phyloP scores from a whole-genome alignment of 2,329 filamentous ascomycete genomes.

The Fusarium annulatum region DNA sequence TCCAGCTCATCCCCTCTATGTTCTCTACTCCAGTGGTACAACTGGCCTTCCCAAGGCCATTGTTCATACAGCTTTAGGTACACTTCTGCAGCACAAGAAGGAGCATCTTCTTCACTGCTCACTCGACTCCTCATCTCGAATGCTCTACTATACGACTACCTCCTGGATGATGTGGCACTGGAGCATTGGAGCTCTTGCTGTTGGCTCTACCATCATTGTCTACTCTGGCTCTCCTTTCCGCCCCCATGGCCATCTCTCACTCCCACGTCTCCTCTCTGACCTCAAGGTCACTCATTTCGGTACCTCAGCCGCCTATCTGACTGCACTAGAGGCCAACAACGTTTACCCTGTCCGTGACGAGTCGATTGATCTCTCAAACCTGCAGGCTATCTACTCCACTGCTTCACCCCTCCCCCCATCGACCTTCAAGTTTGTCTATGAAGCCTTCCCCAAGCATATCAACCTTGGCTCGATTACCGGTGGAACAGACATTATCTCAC shows the following conservation, averaged over 20 bases:
- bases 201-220: slow-evolving; percentile 83
- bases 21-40: slow-evolving; percentile 93
- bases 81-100: slow-evolving; percentile 96
- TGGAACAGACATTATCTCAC: slow-evolving; percentile 94
- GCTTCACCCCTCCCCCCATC: slow-evolving; percentile 92
- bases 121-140: slow-evolving; percentile 74
- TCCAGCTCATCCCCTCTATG: slow-evolving; percentile 90
- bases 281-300: slow-evolving; percentile 91
- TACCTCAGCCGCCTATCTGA: slow-evolving; percentile 93
- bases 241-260: slow-evolving; percentile 80
- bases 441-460: slow-evolving; percentile 80
- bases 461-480: slow-evolving; percentile 95
- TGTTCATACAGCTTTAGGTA: slow-evolving; percentile 89
- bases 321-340: slow-evolving; percentile 83
- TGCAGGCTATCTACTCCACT: slow-evolving; percentile 93
- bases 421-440: slow-evolving; percentile 91
- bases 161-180: slow-evolving; percentile 99
- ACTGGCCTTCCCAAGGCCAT: slow-evolving; percentile 92
- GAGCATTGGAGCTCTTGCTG: slow-evolving; percentile 87
- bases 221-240: slow-evolving; percentile 95
- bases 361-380: slow-evolving; percentile 67
- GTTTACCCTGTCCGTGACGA: slow-evolving; percentile 66
- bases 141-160: slow-evolving; percentile 95
- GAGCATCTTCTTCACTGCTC: slow-evolving; percentile 91
- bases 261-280: slow-evolving; percentile 84